Percentiles rank a stretch among this genome's conserved stretches.
Evolutionary conservation across 2,329 filamentous ascomycete genomes (phyloP).

Genomic region (Chaetomiaceae sp.): DNA sequence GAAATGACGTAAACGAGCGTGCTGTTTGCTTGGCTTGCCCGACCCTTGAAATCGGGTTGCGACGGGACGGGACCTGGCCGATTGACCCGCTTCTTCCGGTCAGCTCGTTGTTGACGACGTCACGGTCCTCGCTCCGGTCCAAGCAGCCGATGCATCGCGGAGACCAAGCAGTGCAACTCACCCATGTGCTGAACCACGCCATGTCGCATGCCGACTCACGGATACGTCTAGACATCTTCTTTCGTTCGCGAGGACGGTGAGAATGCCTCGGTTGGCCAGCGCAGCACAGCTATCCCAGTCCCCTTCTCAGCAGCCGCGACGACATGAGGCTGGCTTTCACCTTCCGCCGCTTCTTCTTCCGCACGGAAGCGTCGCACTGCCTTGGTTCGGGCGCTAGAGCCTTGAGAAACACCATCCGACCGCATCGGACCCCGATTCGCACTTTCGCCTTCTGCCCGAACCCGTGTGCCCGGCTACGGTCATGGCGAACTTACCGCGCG

Average conservation of each 20-base stretch:
- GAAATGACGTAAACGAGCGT: too few species aligned
- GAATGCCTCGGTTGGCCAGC: conserved; percentile 12
- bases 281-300: conserved; percentile 1
- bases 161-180: too few species aligned
- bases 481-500: conserved; percentile 14
- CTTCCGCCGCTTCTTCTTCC: conserved; percentile 19
- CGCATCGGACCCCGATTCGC: neutral
- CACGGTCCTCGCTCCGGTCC: too few species aligned
- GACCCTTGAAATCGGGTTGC: too few species aligned
- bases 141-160: too few species aligned
- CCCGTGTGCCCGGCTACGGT: neutral
- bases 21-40: too few species aligned
- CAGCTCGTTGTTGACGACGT: too few species aligned
- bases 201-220: conserved; percentile 11
- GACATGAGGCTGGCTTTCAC: conserved; percentile 21
- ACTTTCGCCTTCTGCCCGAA: conserved; percentile 2
- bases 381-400: neutral
- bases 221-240: neutral
- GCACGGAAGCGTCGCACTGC: conserved; percentile 12
- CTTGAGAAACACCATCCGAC: neutral
- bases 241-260: conserved; percentile 6
- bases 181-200: neutral
- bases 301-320: conserved; percentile 11
- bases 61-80: too few species aligned
- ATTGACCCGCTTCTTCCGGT: too few species aligned